These are phyloP conservation scores for Psophocarpus tetragonolobus DNA, from an alignment of 306 rosid genomes.

Conservation along the genomic window DNA sequence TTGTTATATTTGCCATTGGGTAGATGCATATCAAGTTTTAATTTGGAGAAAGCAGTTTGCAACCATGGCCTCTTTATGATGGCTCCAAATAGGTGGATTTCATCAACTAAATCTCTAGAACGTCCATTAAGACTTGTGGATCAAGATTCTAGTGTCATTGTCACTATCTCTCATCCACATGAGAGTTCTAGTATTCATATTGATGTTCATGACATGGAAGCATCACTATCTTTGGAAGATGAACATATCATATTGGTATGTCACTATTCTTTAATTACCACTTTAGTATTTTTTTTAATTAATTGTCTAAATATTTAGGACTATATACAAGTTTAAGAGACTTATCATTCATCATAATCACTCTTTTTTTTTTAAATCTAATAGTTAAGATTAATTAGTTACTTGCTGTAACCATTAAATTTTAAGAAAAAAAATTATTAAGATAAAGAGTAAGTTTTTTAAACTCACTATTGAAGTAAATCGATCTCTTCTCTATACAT, in stretches of 20 bases:
- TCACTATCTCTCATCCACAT: constrained; percentile 23
- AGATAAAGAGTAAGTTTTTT: too few relatives aligned
- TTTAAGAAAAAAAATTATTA: too few relatives aligned
- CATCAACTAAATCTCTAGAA: constrained; percentile 34
- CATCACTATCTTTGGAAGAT: not conserved
- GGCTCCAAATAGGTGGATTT: constrained; percentile 51
- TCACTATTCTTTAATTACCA: not conserved
- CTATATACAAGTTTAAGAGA: too few relatives aligned
- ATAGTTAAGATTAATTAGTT: too few relatives aligned
- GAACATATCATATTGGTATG: constrained; percentile 8
- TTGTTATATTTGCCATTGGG: not conserved
- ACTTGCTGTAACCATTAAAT: too few relatives aligned
- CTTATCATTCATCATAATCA: too few relatives aligned
- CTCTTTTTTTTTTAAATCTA: too few relatives aligned
- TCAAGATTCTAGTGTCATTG: not conserved
- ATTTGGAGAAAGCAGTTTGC: constrained; percentile 34
- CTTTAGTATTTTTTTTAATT: not conserved
- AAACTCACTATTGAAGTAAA: too few relatives aligned
- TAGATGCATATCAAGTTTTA: not conserved
- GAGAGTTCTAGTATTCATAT: not conserved
- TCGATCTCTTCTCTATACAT: too few relatives aligned
- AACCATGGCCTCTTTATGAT: constrained; percentile 56
- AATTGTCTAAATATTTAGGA: too few relatives aligned
- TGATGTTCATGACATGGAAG: not conserved
- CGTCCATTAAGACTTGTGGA: constrained; percentile 48